Evolutionary conservation across 106 monocot species (phyloP), one percentile per base, ranked within the genome.

Genomic region (Vanilla planifolia): DNA sequence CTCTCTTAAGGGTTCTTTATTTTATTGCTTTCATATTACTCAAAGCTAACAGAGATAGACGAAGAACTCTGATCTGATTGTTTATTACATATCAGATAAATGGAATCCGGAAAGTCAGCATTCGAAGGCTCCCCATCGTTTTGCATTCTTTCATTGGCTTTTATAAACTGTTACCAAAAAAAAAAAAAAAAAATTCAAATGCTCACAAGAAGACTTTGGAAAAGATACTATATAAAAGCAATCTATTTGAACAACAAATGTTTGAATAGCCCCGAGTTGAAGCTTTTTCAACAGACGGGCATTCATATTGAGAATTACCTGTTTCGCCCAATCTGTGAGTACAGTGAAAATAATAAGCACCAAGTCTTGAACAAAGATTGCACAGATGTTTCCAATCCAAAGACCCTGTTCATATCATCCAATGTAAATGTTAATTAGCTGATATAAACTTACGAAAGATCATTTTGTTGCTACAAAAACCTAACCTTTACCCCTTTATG

Each of bases 401-500:
- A 53, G 53, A 16, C 30, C 53, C 51, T 51, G 17, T 26, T 16
- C 17, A 26, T 25, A 9, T 51, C 3, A 51, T 51, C 51, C 24
- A 45, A 45, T 0, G 1, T 51, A 27, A 51, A 26, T 26, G 1
- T 51, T 51, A 1, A 23, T 0, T 1, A 26, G 13, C 13, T 8
- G 0, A 40, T 0, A 2, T 1, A 1, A 40, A 8, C 0, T 40
- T n/a, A n/a, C n/a, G n/a, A 40, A 8, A 13, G 6, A 40, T 40
- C 10, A 40, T 26, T 26, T 44, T 13, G 32, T 50, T 35, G 32
- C 20, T 48, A 17, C 34, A 33, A 20, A 25, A 52, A 27, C 17
- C 30, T 8, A 65, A 47, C 82, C 63, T 74, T 75, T 56, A 71
- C 74, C 35, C 65, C 66, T 17, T 71, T 15, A 52, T 78, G 69